Conservation (phyloP, 768 basidiomycete species). For the Phylloporus sp. region DNA sequence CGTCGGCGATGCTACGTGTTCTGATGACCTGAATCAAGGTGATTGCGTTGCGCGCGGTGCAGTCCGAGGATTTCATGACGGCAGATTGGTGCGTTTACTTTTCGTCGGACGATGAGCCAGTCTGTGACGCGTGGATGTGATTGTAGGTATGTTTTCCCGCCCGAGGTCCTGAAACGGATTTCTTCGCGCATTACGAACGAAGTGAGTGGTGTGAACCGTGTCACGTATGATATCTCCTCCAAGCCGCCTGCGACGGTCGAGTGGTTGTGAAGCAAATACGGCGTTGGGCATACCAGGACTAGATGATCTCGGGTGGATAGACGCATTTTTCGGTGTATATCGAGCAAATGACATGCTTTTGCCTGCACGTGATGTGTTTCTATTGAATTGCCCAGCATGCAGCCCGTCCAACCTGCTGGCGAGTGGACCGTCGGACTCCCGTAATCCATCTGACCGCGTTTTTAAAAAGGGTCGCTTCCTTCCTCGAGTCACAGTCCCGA, state of each 20-base stretch:
- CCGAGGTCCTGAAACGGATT: conserved; percentile 82
- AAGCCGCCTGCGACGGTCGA: conserved; percentile 82
- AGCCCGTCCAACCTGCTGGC: conserved; percentile 10
- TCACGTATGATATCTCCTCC: conserved; percentile 94
- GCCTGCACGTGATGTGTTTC: conserved; percentile 9
- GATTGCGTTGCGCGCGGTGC: conserved; percentile 89
- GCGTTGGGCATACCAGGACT: background rate
- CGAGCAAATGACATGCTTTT: too few relatives aligned
- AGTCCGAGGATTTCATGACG: conserved; percentile 99
- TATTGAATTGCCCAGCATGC: conserved; percentile 8
- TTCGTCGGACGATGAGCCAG: background rate
- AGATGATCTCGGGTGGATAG: too few relatives aligned
- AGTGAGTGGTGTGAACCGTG: conserved; percentile 91
- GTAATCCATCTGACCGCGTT: background rate
- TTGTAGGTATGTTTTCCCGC: conserved; percentile 88
- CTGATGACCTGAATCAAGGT: conserved; percentile 44
- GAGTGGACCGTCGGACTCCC: background rate
- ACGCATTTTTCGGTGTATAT: too few relatives aligned
- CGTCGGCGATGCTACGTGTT: background rate
- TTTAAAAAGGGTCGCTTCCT: conserved; percentile 7
- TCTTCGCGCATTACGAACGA: conserved; percentile 98
- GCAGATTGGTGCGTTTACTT: conserved; percentile 77
- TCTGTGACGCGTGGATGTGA: background rate
- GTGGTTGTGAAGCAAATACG: conserved; percentile 33
- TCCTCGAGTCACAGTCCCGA: background rate